These are phyloP conservation scores for Pilaira anomala DNA, from an alignment of 192 early-diverging fungal species.

Conservation along the genomic window DNA sequence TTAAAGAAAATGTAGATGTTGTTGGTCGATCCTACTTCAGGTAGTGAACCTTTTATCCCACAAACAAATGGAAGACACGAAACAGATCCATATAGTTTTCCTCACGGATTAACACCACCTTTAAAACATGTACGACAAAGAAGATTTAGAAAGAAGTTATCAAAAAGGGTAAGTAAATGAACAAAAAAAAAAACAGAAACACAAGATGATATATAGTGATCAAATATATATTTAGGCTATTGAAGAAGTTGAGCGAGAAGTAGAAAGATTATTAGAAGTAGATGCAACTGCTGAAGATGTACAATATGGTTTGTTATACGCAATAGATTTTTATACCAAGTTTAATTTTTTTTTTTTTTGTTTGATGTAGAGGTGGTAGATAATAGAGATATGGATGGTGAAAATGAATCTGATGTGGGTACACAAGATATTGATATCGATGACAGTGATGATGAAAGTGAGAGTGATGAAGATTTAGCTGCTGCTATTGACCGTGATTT, in stretches of 20 bases:
- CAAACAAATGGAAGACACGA: constrained; percentile 33
- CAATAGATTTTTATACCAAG: not conserved
- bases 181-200: not conserved
- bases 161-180: constrained; percentile 55
- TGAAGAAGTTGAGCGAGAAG: constrained; percentile 80
- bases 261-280: constrained; percentile 71
- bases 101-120: constrained; percentile 77
- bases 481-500: constrained; percentile 43
- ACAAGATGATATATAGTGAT: not conserved
- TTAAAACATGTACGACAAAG: constrained; percentile 72
- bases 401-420: constrained; percentile 28
- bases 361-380: constrained; percentile 38
- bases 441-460: constrained; percentile 42
- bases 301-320: constrained; percentile 47
- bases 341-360: constrained; percentile 4
- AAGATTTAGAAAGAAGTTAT: constrained; percentile 78
- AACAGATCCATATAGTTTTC: constrained; percentile 65
- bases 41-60: constrained; percentile 16
- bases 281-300: constrained; percentile 74
- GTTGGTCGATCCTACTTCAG: constrained; percentile 40
- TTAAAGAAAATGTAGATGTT: constrained; percentile 46
- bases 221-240: constrained; percentile 51
- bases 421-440: constrained; percentile 44
- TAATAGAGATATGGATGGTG: constrained; percentile 31
- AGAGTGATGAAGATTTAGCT: constrained; percentile 39